Conservation (phyloP, 2,329 filamentous ascomycete genomes). For the Xylariaceae sp. region DNA sequence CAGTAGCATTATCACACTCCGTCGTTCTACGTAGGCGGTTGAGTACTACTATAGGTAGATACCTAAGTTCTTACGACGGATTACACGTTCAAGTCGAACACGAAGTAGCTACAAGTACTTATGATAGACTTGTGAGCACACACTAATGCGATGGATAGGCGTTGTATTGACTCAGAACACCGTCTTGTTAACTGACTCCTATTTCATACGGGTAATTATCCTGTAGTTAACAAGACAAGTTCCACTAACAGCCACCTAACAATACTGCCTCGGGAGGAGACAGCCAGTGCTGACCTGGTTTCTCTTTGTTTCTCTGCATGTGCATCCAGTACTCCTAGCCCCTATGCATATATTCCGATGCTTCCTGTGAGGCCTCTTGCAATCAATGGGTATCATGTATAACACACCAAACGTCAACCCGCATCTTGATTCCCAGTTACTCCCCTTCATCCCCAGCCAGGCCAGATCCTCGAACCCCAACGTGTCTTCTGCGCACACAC, state of each 20-base stretch:
- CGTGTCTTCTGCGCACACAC: background rate
- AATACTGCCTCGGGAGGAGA: no score
- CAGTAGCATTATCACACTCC: no score
- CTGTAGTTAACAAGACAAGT: no score
- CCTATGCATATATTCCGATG: background rate
- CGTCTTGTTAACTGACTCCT: background rate
- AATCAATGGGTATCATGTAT: slow-evolving; percentile 17
- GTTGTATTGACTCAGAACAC: background rate
- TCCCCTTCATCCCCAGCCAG: background rate
- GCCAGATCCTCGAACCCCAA: background rate
- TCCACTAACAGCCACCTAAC: no score
- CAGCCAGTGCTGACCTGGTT: background rate
- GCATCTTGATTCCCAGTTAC: background rate
- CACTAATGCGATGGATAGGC: background rate
- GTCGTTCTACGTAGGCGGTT: no score
- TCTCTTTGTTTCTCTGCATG: background rate
- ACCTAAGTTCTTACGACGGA: no score
- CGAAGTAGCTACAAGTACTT: background rate
- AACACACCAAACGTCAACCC: slow-evolving; percentile 1
- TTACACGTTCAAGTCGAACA: no score
- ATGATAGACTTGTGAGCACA: background rate
- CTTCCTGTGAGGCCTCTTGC: background rate
- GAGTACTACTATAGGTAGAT: no score
- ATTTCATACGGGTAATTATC: no score
- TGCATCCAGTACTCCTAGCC: background rate